These are phyloP conservation scores for Paspalum vaginatum DNA, from an alignment of 176 grass and related monocot species.

Conservation along the genomic window DNA sequence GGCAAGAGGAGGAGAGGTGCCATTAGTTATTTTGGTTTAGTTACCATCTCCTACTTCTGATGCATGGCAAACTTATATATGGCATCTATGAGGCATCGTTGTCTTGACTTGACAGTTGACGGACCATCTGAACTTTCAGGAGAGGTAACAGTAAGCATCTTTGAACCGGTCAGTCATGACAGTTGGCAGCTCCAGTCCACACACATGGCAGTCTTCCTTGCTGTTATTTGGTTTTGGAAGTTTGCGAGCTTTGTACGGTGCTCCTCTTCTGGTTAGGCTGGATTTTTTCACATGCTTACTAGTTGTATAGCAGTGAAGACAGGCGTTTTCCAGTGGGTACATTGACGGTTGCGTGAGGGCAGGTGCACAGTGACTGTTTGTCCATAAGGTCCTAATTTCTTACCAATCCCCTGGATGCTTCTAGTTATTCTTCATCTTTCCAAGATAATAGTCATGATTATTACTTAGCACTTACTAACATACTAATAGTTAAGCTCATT, in stretches of 20 bases:
- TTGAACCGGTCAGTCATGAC: not conserved
- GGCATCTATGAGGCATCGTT: not conserved
- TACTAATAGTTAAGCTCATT: not conserved
- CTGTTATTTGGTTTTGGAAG: not conserved
- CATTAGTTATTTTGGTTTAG: conserved; percentile 1
- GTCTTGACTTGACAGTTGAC: not conserved
- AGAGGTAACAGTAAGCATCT: not conserved
- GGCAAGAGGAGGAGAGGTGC: not conserved
- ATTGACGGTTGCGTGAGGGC: not conserved
- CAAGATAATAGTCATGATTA: not conserved
- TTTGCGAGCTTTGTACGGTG: not conserved
- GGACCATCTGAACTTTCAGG: too few species aligned
- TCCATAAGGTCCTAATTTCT: not conserved
- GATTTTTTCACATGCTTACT: not conserved
- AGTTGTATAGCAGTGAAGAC: not conserved
- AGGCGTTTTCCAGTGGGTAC: too few species aligned
- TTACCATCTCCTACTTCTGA: not conserved
- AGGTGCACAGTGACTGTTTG: not conserved
- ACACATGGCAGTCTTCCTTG: not conserved
- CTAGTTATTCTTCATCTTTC: not conserved
- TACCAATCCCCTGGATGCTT: not conserved
- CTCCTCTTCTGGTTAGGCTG: not conserved
- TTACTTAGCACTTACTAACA: not conserved
- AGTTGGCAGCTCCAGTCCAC: too few species aligned
- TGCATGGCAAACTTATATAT: conserved; percentile 18